phyloP scores from a whole-genome alignment of 2,329 filamentous ascomycete genomes.

The Fusarium setosum region DNA sequence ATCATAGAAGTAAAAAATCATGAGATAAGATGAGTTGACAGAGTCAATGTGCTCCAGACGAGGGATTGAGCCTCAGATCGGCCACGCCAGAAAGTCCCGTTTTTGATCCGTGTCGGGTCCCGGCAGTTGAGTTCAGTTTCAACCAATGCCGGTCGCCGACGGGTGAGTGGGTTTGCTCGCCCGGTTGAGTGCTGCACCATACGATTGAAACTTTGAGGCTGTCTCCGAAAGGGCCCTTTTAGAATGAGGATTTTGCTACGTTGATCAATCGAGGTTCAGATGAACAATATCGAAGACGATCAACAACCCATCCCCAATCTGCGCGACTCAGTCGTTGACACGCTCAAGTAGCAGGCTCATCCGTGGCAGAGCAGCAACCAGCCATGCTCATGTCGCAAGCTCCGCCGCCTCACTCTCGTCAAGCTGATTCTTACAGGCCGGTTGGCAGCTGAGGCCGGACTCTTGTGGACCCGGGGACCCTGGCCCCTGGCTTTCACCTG shows the following conservation, averaged over 20 bases:
- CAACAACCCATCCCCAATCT: neutral
- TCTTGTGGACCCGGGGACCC: neutral
- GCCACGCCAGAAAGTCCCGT: constrained; percentile 1
- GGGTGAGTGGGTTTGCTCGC: constrained; percentile 10
- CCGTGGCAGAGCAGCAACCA: constrained; percentile 23
- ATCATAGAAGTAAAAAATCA: neutral
- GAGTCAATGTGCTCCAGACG: neutral
- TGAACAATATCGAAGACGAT: neutral
- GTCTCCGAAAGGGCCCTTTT: neutral
- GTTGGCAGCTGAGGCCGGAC: constrained; percentile 3
- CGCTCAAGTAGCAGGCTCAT: constrained; percentile 9
- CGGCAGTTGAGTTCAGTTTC: constrained; percentile 14
- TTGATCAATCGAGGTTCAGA: neutral
- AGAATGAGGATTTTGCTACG: neutral
- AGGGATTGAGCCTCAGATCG: neutral
- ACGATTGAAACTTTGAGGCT: neutral
- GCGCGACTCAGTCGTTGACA: constrained; percentile 3
- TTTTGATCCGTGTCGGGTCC: constrained; percentile 15
- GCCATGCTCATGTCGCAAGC: constrained; percentile 10
- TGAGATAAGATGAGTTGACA: neutral
- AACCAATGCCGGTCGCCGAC: constrained; percentile 4
- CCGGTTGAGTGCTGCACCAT: neutral
- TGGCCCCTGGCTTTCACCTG: constrained; percentile 3
- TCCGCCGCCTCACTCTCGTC: constrained; percentile 36
- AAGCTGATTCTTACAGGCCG: constrained; percentile 2